phyloP scores from a whole-genome alignment of 2,329 filamentous ascomycete species.

The Microsporum audouinii region DNA sequence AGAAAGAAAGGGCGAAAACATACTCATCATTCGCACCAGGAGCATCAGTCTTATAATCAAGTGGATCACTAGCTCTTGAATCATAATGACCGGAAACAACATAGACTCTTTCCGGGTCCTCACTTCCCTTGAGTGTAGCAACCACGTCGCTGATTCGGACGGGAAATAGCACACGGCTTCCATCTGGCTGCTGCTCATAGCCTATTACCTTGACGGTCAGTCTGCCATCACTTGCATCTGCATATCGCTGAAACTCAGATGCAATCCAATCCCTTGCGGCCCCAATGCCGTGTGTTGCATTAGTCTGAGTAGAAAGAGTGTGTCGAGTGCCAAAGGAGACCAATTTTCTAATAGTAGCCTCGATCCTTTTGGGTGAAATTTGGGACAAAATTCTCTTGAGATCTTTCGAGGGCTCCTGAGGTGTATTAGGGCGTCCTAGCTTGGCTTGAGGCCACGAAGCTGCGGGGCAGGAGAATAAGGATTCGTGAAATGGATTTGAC shows the following conservation, averaged over 20 bases:
- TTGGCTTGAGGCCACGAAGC: conserved; percentile 7
- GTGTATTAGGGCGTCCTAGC: conserved; percentile 4
- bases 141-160: conserved; percentile 11
- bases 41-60: conserved; percentile 9
- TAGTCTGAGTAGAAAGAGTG: conserved; percentile 10
- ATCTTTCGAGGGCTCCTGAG: conserved; percentile 7
- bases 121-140: conserved; percentile 8
- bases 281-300: conserved; percentile 10
- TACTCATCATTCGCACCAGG: conserved; percentile 11
- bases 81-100: conserved; percentile 11
- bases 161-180: conserved; percentile 6
- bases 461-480: conserved; percentile 10
- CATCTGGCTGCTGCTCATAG: conserved; percentile 10
- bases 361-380: conserved; percentile 8
- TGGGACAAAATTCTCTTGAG: conserved; percentile 7
- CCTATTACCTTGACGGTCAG: conserved; percentile 9
- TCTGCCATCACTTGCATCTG: conserved; percentile 7
- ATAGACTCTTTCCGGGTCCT: conserved; percentile 9
- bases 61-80: conserved; percentile 4
- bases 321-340: conserved; percentile 11
- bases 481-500: not conserved
- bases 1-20: not conserved
- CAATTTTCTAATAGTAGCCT: conserved; percentile 8
- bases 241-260: conserved; percentile 10
- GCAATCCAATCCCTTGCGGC: conserved; percentile 10